Conservation (phyloP, 441 rosid species). For the Adansonia rubrostipa region DNA sequence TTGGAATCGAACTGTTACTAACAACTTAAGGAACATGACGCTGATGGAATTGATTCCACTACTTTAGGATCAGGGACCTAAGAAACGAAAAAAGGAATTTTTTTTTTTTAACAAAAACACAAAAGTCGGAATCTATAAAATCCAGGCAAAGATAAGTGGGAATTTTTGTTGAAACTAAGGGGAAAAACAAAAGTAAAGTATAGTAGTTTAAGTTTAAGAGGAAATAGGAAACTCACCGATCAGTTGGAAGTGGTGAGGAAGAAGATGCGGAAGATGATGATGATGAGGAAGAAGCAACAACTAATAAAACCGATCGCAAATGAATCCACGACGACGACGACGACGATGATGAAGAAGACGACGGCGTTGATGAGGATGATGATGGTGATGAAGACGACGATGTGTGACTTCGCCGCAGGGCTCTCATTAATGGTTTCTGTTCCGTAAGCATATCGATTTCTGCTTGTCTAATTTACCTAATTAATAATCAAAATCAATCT, state of each 20-base stretch:
- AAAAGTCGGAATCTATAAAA: slow-evolving; percentile 17
- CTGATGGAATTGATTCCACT: slow-evolving; percentile 3
- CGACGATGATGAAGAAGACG: slow-evolving; percentile 37
- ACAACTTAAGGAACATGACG: slow-evolving; percentile 16
- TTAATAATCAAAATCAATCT: slow-evolving; percentile 25
- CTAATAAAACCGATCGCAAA: slow-evolving; percentile 58
- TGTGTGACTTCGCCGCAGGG: slow-evolving; percentile 57
- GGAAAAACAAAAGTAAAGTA: not conserved
- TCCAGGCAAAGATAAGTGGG: not conserved
- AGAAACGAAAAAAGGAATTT: not conserved
- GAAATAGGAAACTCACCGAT: slow-evolving; percentile 47
- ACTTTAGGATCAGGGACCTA: slow-evolving; percentile 29
- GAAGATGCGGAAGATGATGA: slow-evolving; percentile 37
- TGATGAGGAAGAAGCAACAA: slow-evolving; percentile 51
- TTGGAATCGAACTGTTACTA: not conserved
- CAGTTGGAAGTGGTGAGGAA: slow-evolving; percentile 46
- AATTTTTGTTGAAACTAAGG: not conserved
- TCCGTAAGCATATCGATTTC: slow-evolving; percentile 45
- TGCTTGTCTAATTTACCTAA: slow-evolving; percentile 19
- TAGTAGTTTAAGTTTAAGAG: not conserved
- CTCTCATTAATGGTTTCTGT: slow-evolving; percentile 55
- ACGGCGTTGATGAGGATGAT: slow-evolving; percentile 37
- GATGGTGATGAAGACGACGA: slow-evolving; percentile 40
- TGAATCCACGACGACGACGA: slow-evolving; percentile 57
- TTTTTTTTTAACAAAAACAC: not conserved